phyloP scores from a whole-genome alignment of 345 rosid species.

The rapeseed (Brassica napus) region DNA sequence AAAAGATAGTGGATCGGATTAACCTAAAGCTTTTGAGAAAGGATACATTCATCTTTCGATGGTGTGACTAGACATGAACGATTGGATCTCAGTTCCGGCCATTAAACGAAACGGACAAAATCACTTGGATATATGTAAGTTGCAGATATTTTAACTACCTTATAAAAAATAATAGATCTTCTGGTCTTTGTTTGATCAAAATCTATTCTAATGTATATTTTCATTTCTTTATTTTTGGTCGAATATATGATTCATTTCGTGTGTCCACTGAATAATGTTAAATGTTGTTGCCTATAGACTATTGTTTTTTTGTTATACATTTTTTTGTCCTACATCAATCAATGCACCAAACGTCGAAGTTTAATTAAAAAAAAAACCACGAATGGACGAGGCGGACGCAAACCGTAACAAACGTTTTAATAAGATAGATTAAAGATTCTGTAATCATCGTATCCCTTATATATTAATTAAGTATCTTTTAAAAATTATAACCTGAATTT shows the following conservation, averaged over 20 bases:
- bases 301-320: neutral
- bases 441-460: constrained; percentile 8
- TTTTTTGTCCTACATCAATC: constrained; percentile 35
- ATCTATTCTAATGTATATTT: neutral
- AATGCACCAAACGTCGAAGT: constrained; percentile 37
- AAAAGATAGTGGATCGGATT: neutral
- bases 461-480: no score
- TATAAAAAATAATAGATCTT: neutral
- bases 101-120: neutral
- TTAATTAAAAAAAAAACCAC: neutral
- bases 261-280: constrained; percentile 3
- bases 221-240: neutral
- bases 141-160: neutral
- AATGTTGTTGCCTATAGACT: constrained; percentile 6
- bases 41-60: constrained; percentile 1
- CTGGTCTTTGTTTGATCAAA: constrained; percentile 24
- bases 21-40: neutral
- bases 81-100: constrained; percentile 14
- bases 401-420: constrained; percentile 32
- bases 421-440: constrained; percentile 22
- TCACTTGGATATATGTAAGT: neutral
- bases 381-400: constrained; percentile 41
- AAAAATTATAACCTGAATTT: no score
- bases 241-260: neutral
- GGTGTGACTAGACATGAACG: constrained; percentile 11